Percentiles rank a stretch among this genome's conserved stretches.
phyloP scores from a whole-genome alignment of 495 filamentous ascomycete species.

The Glonium stellatum region DNA sequence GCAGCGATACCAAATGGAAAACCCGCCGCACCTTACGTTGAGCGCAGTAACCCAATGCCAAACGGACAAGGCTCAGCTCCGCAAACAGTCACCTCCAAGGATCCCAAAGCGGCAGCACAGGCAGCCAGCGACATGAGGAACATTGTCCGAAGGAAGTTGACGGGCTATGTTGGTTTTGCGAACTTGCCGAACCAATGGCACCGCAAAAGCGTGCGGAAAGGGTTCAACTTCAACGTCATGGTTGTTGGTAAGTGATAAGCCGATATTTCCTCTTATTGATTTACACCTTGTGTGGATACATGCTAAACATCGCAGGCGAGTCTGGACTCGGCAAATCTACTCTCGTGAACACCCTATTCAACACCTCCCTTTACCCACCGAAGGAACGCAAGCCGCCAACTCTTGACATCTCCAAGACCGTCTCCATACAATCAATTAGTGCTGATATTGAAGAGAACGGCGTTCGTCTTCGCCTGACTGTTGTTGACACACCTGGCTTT shows the following conservation, averaged over 20 bases:
- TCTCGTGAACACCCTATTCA: slow-evolving; percentile 98
- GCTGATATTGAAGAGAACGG: slow-evolving; percentile 99
- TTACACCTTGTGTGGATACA: background rate
- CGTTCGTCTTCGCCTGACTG: slow-evolving; percentile 91
- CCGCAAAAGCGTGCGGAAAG: slow-evolving; percentile 99
- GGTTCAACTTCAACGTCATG: slow-evolving; percentile 99
- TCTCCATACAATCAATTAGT: slow-evolving; percentile 96
- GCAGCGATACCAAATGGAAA: slow-evolving; percentile 43
- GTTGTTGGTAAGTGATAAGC: slow-evolving; percentile 72
- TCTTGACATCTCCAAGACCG: slow-evolving; percentile 97
- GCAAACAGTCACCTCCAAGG: slow-evolving; percentile 69
- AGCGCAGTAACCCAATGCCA: slow-evolving; percentile 57
- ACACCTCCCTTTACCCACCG: slow-evolving; percentile 96
- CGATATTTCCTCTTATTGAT: too few species aligned
- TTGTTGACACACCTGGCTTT: slow-evolving; percentile 96
- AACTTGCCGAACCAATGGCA: slow-evolving; percentile 99
- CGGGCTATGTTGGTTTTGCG: slow-evolving; percentile 96
- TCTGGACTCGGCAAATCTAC: slow-evolving; percentile 98
- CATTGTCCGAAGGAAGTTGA: slow-evolving; percentile 95
- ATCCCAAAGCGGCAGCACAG: slow-evolving; percentile 72
- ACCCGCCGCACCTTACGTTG: slow-evolving; percentile 51
- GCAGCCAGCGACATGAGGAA: slow-evolving; percentile 85
- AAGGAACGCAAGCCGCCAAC: slow-evolving; percentile 96
- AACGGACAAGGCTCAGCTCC: slow-evolving; percentile 43
- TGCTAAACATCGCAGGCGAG: slow-evolving; percentile 60